A percentile compares a stretch with the other conserved stretches of the same genome.
Conservation (phyloP, 345 rosid genomes). For the Gossypium rotundifolium region DNA sequence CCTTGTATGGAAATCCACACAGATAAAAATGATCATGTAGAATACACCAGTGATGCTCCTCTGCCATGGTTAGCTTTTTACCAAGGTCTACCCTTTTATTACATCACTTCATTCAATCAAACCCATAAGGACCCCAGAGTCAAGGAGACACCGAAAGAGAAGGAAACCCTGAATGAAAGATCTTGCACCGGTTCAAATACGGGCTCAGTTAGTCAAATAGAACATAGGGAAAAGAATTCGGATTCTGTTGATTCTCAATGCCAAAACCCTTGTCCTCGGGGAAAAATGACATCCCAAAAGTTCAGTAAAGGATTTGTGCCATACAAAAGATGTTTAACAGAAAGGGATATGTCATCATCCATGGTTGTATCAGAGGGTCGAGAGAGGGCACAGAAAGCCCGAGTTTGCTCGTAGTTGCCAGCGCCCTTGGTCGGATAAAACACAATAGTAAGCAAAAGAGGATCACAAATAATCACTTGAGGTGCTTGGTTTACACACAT, state of each 20-base stretch:
- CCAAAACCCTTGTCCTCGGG: conserved; percentile 11
- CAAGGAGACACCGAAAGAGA: conserved; percentile 17
- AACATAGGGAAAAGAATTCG: conserved; percentile 26
- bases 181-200: conserved; percentile 36
- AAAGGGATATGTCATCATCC: conserved; percentile 37
- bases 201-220: conserved; percentile 31
- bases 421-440: background rate
- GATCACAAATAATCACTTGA: background rate
- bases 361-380: conserved; percentile 33
- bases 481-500: background rate
- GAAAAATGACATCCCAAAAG: conserved; percentile 9
- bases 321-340: conserved; percentile 65
- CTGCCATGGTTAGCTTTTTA: conserved; percentile 16
- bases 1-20: conserved; percentile 13
- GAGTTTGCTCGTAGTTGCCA: conserved; percentile 37
- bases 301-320: conserved; percentile 47
- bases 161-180: conserved; percentile 31
- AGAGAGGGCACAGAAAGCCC: conserved; percentile 32
- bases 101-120: conserved; percentile 14
- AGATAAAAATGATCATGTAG: conserved; percentile 10
- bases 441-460: background rate
- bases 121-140: background rate
- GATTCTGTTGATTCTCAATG: conserved; percentile 32
- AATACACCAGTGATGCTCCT: conserved; percentile 10
- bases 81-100: conserved; percentile 20